Percentiles rank a stretch among this genome's conserved stretches.
Conservation (phyloP, 148 eudicot genomes). For the Fagopyrum homotropicum region DNA sequence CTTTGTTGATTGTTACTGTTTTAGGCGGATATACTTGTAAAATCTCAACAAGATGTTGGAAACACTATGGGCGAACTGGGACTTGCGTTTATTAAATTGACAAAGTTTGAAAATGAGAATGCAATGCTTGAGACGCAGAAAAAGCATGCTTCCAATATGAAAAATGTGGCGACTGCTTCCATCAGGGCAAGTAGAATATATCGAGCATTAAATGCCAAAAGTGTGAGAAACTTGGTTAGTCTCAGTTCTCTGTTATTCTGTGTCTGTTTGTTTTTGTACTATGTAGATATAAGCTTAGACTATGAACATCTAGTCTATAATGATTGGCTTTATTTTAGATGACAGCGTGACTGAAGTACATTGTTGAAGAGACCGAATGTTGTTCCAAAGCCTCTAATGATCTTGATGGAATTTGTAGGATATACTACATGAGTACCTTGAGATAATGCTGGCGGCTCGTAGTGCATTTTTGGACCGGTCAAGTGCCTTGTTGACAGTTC, state of each 20-base stretch:
- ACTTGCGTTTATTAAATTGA: slow-evolving; percentile 69
- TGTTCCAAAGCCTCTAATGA: background rate
- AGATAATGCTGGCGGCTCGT: slow-evolving; percentile 64
- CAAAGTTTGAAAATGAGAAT: slow-evolving; percentile 79
- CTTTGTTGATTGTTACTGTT: slow-evolving; percentile 13
- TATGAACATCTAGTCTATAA: background rate
- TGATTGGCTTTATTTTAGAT: background rate
- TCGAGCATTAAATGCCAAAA: slow-evolving; percentile 74
- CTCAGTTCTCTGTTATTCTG: background rate
- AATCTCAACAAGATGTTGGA: slow-evolving; percentile 82
- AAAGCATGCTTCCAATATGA: slow-evolving; percentile 62
- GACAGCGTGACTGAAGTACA: background rate
- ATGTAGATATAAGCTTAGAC: background rate
- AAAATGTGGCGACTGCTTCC: slow-evolving; percentile 74
- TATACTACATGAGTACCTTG: slow-evolving; percentile 79
- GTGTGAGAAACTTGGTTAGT: slow-evolving; percentile 72
- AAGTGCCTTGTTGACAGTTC: slow-evolving; percentile 87
- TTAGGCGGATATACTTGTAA: slow-evolving; percentile 87
- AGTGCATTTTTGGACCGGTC: slow-evolving; percentile 86
- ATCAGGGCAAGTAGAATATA: slow-evolving; percentile 79
- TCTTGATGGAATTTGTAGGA: slow-evolving; percentile 45
- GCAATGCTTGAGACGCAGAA: slow-evolving; percentile 52
- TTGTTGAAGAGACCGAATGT: background rate
- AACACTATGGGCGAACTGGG: slow-evolving; percentile 93
- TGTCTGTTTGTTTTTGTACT: background rate